Conservation (phyloP, 148 eudicot species). For the Chenopodium berlandieri region DNA sequence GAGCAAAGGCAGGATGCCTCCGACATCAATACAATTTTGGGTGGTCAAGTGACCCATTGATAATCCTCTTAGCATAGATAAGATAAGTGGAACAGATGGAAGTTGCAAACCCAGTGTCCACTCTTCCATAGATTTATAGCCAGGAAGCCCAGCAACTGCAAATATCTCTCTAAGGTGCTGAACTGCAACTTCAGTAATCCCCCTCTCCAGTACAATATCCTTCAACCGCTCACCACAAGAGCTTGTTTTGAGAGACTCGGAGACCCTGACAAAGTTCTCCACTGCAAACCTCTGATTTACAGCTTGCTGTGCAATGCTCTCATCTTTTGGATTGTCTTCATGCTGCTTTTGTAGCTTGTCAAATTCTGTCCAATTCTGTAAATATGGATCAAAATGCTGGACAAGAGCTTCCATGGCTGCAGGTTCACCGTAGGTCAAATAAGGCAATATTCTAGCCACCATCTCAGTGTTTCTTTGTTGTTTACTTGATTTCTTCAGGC, state of each 20-base stretch:
- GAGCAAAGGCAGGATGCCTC: slow-evolving; percentile 82
- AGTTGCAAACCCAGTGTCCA: slow-evolving; percentile 75
- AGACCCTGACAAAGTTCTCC: slow-evolving; percentile 95
- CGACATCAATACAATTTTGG: slow-evolving; percentile 72
- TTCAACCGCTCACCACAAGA: slow-evolving; percentile 96
- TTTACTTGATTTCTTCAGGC: slow-evolving; percentile 83
- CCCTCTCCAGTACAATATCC: slow-evolving; percentile 89
- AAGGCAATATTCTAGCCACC: slow-evolving; percentile 99
- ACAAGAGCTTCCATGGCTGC: slow-evolving; percentile 97
- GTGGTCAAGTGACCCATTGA: slow-evolving; percentile 96
- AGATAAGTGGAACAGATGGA: slow-evolving; percentile 84
- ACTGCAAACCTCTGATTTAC: slow-evolving; percentile 76
- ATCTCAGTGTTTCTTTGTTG: slow-evolving; percentile 99
- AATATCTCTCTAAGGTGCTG: slow-evolving; percentile 65
- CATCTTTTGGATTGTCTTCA: slow-evolving; percentile 77
- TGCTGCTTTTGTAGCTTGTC: slow-evolving; percentile 69
- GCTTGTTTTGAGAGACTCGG: slow-evolving; percentile 95
- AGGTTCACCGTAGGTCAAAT: slow-evolving; percentile 96
- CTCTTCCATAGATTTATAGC: slow-evolving; percentile 60
- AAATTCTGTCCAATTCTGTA: slow-evolving; percentile 78
- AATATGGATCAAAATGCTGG: slow-evolving; percentile 79
- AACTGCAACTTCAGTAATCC: slow-evolving; percentile 71
- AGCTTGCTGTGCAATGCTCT: slow-evolving; percentile 64
- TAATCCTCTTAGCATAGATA: slow-evolving; percentile 97
- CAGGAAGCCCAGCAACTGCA: slow-evolving; percentile 69